Conservation (phyloP, 2,329 filamentous ascomycete species). For the Exserohilum turcica region DNA sequence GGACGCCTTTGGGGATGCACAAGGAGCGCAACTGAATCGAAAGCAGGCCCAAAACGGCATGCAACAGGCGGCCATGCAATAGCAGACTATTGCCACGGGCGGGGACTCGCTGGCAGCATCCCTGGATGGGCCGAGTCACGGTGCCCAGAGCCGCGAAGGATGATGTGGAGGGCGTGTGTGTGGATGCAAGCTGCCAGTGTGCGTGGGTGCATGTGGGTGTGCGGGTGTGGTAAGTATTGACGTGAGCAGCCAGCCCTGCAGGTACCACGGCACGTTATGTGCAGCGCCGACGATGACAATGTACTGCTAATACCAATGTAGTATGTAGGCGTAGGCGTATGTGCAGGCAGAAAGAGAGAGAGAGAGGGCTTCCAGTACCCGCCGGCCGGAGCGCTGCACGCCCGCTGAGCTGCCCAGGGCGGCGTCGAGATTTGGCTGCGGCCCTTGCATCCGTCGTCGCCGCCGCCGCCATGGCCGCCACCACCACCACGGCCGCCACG, state of each 20-base stretch:
- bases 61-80: constrained; percentile 23
- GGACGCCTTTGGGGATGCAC: constrained; percentile 35
- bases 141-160: constrained; percentile 20
- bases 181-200: not conserved
- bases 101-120: constrained; percentile 18
- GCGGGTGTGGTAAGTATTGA: not conserved
- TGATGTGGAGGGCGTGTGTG: not conserved
- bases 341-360: no score
- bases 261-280: constrained; percentile 5
- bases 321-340: no score
- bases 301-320: no score
- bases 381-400: constrained; percentile 1
- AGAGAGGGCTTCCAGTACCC: not conserved
- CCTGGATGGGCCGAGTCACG: constrained; percentile 32
- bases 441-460: constrained; percentile 12
- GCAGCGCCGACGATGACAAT: not conserved
- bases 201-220: not conserved
- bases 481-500: no score
- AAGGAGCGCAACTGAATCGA: constrained; percentile 35
- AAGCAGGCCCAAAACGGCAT: constrained; percentile 26
- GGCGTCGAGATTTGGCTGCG: constrained; percentile 16
- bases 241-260: not conserved
- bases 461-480: no score
- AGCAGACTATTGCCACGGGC: constrained; percentile 33
- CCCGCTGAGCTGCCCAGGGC: not conserved